phyloP scores from a whole-genome alignment of 2,329 filamentous ascomycete species.

The Thielaviopsis punctulata region DNA sequence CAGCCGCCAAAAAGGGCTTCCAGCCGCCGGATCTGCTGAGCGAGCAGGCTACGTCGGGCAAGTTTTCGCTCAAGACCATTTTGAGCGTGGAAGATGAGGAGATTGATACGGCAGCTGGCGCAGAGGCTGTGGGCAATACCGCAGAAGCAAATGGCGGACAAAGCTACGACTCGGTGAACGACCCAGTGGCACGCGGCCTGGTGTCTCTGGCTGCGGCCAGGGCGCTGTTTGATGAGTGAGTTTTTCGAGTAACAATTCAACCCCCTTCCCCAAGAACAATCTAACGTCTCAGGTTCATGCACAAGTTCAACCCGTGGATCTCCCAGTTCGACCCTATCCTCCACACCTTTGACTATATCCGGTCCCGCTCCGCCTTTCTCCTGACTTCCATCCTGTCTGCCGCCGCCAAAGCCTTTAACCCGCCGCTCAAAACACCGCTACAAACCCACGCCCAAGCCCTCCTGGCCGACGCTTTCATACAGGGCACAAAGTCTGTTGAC shows the following conservation, averaged over 20 bases:
- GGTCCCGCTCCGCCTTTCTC: conserved; percentile 21
- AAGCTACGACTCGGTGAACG: neutral
- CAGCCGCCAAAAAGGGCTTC: conserved; percentile 14
- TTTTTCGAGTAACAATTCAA: neutral
- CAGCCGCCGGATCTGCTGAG: conserved; percentile 21
- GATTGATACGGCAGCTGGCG: neutral
- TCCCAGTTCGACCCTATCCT: conserved; percentile 22
- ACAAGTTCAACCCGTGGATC: conserved; percentile 24
- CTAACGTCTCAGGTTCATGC: conserved; percentile 19
- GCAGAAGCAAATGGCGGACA: neutral
- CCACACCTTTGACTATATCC: conserved; percentile 22
- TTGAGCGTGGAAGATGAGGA: conserved; percentile 14
- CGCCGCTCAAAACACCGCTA: conserved; percentile 16
- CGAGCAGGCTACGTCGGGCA: conserved; percentile 19
- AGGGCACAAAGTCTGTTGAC: conserved; percentile 22
- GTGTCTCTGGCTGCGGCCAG: neutral
- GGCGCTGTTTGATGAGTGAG: conserved; percentile 5
- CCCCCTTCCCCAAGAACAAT: neutral
- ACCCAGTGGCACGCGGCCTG: conserved; percentile 1
- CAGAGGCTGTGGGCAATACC: neutral
- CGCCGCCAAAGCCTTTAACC: conserved; percentile 22
- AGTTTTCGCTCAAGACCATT: conserved; percentile 20
- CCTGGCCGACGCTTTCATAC: conserved; percentile 17
- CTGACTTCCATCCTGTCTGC: conserved; percentile 20
- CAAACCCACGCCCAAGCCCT: conserved; percentile 16